Evolutionary conservation across 768 basidiomycete genomes (phyloP).

Genomic region (Sarcodon aspratus): DNA sequence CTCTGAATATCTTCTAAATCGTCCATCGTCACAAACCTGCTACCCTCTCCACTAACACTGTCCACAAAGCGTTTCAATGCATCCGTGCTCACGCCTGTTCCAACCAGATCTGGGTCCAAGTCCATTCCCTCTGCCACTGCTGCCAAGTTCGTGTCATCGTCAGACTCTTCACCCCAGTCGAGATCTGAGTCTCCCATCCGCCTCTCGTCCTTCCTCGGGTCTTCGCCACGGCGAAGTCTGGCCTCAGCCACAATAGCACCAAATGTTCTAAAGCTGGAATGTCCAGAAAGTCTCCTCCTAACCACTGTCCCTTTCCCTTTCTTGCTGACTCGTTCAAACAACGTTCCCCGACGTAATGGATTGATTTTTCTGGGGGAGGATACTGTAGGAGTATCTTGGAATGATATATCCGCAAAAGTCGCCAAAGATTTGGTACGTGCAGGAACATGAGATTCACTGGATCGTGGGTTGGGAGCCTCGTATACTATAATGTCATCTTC

Average conservation of each 20-base stretch:
- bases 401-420: slow-evolving; percentile 7
- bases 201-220: slow-evolving; percentile 35
- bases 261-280: slow-evolving; percentile 32
- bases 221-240: slow-evolving; percentile 20
- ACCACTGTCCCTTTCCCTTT: background rate
- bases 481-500: slow-evolving; percentile 72
- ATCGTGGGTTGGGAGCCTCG: slow-evolving; percentile 61
- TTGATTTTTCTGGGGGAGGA: slow-evolving; percentile 1
- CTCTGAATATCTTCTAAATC: slow-evolving; percentile 47
- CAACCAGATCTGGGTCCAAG: slow-evolving; percentile 45
- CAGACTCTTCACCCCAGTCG: slow-evolving; percentile 43
- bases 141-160: slow-evolving; percentile 20
- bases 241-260: slow-evolving; percentile 47
- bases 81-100: slow-evolving; percentile 17
- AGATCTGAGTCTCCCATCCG: slow-evolving; percentile 57
- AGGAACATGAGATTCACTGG: slow-evolving; percentile 1
- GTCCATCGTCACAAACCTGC: slow-evolving; percentile 45
- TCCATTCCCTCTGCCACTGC: slow-evolving; percentile 47
- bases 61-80: slow-evolving; percentile 45
- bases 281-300: slow-evolving; percentile 18
- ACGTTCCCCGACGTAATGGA: background rate
- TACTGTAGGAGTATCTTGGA: slow-evolving; percentile 15
- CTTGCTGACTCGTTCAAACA: background rate
- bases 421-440: slow-evolving; percentile 7
- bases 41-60: slow-evolving; percentile 38